phyloP scores from a whole-genome alignment of 139 green algal species.

The Zygnema cylindricum region DNA sequence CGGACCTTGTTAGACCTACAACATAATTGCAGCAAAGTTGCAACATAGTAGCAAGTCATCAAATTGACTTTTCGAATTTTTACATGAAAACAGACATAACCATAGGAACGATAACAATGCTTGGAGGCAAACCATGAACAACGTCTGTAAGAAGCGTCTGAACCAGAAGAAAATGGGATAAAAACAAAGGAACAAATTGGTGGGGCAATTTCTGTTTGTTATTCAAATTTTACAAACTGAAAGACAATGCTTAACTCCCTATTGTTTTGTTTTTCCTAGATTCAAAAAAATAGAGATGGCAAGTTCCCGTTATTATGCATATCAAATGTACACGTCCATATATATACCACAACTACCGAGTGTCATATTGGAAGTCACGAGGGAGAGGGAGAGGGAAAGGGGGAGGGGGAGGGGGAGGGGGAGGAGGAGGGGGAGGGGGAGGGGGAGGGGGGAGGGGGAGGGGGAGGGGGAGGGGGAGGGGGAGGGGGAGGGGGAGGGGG shows the following conservation, averaged over 20 bases:
- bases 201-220: too few species aligned
- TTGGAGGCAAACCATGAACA: too few species aligned
- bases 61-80: too few species aligned
- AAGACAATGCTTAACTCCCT: neutral
- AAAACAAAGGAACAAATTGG: too few species aligned
- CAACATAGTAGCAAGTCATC: too few species aligned
- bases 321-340: neutral
- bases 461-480: neutral
- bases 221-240: neutral
- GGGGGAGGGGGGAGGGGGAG: neutral
- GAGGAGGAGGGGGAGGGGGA: neutral
- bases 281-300: too few species aligned
- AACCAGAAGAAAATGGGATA: too few species aligned
- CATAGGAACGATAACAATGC: too few species aligned
- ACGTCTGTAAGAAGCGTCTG: too few species aligned
- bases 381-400: neutral
- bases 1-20: too few species aligned
- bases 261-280: neutral
- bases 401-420: neutral
- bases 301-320: neutral
- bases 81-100: too few species aligned
- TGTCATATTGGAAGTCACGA: neutral
- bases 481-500: neutral
- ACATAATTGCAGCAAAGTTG: too few species aligned
- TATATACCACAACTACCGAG: neutral